These are phyloP conservation scores for Mycosphaerella arachidis DNA, from an alignment of 2,329 filamentous ascomycete species.

Conservation along the genomic window DNA sequence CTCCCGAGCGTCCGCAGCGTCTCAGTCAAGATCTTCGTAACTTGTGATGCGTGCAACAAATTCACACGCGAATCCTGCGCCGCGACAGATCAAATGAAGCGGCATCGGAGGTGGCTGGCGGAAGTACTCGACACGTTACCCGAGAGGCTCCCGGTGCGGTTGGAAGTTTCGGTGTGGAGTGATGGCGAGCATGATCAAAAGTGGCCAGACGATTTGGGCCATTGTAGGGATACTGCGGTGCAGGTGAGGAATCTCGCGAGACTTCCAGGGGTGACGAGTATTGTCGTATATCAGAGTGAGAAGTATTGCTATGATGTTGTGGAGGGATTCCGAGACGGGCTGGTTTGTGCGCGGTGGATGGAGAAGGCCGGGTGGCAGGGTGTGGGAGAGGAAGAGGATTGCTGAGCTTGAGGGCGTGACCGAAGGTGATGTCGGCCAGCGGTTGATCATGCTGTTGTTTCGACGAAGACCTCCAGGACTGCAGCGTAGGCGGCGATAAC, in stretches of 20 bases:
- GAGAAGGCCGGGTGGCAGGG: background rate
- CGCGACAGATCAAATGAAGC: background rate
- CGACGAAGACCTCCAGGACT: no score
- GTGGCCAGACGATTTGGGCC: background rate
- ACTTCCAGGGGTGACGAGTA: background rate
- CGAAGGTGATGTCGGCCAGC: no score
- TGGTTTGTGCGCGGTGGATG: background rate
- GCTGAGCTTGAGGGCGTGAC: background rate
- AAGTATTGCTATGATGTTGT: background rate
- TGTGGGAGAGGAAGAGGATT: background rate
- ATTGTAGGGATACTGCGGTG: background rate
- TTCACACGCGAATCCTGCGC: background rate
- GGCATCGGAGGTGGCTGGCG: background rate
- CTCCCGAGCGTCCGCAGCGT: background rate
- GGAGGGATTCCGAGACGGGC: background rate
- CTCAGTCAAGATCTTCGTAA: background rate
- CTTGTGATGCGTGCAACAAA: background rate
- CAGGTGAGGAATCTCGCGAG: background rate
- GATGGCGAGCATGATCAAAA: background rate
- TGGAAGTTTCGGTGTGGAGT: background rate
- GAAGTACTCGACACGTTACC: background rate
- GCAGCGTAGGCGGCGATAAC: no score
- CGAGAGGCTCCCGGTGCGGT: background rate
- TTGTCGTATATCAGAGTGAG: background rate
- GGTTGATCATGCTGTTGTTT: no score